Conservation (phyloP, 768 basidiomycete genomes). For the Pulveroboletus sp. region DNA sequence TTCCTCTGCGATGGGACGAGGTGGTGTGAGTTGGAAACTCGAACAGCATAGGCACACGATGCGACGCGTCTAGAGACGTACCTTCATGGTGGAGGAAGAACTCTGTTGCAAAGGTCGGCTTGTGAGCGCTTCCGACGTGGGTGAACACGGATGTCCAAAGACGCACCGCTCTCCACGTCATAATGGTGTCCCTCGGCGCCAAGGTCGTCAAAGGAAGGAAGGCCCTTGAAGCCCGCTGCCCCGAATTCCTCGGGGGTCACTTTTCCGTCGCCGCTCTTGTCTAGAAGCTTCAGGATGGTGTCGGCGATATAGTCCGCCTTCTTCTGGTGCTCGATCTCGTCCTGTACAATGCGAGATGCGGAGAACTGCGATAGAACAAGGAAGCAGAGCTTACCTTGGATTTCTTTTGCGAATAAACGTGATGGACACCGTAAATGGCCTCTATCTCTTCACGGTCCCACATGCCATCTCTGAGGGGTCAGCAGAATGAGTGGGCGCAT, state of each 20-base stretch:
- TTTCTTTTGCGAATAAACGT: constrained; percentile 80
- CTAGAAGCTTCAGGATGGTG: constrained; percentile 63
- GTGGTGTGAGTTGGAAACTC: neutral
- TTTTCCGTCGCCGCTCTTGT: constrained; percentile 69
- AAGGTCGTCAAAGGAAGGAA: constrained; percentile 79
- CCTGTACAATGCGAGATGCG: constrained; percentile 34
- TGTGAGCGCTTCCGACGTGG: constrained; percentile 1
- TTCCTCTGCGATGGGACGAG: constrained; percentile 50
- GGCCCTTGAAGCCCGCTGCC: constrained; percentile 62
- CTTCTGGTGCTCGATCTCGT: constrained; percentile 71
- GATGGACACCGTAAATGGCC: constrained; percentile 94
- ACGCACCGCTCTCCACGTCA: constrained; percentile 82
- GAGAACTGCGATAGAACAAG: neutral
- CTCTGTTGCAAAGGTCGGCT: constrained; percentile 39
- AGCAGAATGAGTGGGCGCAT: neutral
- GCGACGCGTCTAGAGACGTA: constrained; percentile 23
- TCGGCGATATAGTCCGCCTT: constrained; percentile 79
- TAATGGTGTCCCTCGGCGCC: constrained; percentile 94
- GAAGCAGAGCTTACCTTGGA: constrained; percentile 46
- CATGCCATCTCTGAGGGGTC: constrained; percentile 58
- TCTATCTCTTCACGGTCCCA: constrained; percentile 89
- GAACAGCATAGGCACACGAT: too few relatives aligned
- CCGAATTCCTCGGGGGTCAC: constrained; percentile 68
- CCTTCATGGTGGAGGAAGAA: constrained; percentile 99
- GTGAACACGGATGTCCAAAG: neutral